A percentile compares a stretch with the other conserved stretches of the same genome.
Conservation (phyloP, 1,284 basidiomycete species). For the Ganoderma sinense region DNA sequence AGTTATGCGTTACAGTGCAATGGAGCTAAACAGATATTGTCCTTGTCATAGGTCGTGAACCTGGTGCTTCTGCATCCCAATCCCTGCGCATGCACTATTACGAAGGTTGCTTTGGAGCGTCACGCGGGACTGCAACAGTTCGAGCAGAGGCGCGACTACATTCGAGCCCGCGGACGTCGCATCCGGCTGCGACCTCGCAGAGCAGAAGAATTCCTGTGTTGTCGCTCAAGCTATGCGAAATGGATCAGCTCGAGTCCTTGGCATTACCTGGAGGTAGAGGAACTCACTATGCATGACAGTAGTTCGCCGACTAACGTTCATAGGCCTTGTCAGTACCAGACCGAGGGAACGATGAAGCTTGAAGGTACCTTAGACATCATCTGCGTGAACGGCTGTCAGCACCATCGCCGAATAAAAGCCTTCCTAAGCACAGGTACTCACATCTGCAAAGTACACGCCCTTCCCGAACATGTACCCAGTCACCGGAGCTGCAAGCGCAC, state of each 20-base stretch:
- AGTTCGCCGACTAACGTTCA: conserved; percentile 57
- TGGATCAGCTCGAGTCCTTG: background rate
- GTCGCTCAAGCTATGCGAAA: conserved; percentile 52
- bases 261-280: background rate
- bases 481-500: conserved; percentile 49
- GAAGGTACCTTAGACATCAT: conserved; percentile 65
- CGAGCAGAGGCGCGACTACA: too few relatives aligned
- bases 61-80: too few relatives aligned
- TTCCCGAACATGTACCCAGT: conserved; percentile 76
- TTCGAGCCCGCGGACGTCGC: too few relatives aligned
- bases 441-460: conserved; percentile 74
- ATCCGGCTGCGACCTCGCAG: conserved; percentile 67
- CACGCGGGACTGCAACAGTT: too few relatives aligned
- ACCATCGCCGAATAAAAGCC: too few relatives aligned
- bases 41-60: too few relatives aligned
- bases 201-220: conserved; percentile 62
- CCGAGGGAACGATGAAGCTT: background rate
- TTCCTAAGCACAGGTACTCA: conserved; percentile 41
- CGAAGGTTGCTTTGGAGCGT: too few relatives aligned
- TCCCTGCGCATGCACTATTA: too few relatives aligned
- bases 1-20: too few relatives aligned
- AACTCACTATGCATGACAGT: conserved; percentile 59
- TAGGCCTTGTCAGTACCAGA: background rate
- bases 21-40: too few relatives aligned
- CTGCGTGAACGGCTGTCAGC: conserved; percentile 37